These are phyloP conservation scores for Xylariaceae sp. DNA, from an alignment of 2,329 filamentous ascomycete species.

Conservation along the genomic window DNA sequence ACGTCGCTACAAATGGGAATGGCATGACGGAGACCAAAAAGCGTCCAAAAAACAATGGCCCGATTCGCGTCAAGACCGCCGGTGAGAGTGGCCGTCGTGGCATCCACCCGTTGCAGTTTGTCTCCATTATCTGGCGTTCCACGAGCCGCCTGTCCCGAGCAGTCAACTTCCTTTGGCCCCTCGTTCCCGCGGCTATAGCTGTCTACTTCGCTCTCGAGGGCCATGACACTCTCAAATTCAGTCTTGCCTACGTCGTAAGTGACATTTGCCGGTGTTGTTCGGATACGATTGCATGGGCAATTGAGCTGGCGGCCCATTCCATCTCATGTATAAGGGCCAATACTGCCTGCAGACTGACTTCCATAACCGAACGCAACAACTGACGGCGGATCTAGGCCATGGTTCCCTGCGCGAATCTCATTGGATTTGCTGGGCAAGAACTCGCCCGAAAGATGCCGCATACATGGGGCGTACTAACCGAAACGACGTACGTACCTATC, in stretches of 20 bases:
- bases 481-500: conserved; percentile 46
- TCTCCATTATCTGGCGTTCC: conserved; percentile 62
- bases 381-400: conserved; percentile 44
- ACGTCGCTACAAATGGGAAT: conserved; percentile 5
- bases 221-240: conserved; percentile 63
- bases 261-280: too few relatives aligned
- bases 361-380: too few relatives aligned
- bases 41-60: neutral
- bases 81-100: conserved; percentile 70
- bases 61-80: conserved; percentile 32
- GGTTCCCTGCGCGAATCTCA: conserved; percentile 71
- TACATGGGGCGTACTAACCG: conserved; percentile 62
- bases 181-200: conserved; percentile 70
- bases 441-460: conserved; percentile 73
- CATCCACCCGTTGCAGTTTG: conserved; percentile 61
- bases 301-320: too few relatives aligned
- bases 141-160: conserved; percentile 60
- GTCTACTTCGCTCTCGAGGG: conserved; percentile 43
- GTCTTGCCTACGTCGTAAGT: conserved; percentile 63
- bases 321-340: too few relatives aligned
- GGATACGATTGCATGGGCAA: too few relatives aligned
- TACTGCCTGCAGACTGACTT: too few relatives aligned
- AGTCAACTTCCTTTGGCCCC: conserved; percentile 72
- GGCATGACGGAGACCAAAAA: conserved; percentile 13
- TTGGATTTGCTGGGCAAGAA: conserved; percentile 73